Base-by-base conservation (phyloP, 2,329 filamentous ascomycete species). In the Neoarthrinium moseri region DNA sequence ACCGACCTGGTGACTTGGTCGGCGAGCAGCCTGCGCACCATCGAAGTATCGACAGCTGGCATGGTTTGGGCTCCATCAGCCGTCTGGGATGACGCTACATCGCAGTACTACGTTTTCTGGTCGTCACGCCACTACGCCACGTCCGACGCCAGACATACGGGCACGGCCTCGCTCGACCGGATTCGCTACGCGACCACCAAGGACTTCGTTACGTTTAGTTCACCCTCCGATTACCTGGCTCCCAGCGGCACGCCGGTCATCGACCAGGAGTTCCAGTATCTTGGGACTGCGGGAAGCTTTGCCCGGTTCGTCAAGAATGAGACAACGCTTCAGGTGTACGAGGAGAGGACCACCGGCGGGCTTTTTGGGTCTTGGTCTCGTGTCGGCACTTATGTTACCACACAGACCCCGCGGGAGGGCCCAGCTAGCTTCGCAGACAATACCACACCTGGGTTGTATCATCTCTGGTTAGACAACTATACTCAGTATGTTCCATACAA, bases 271-370 rank as follows among this genome's bases (percentile, higher is more conserved):
- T 70, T 78, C 56, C 65, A 73, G 23, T 60, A 67, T 17, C 59
- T 77, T 0, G 72, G 70, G 29, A 56, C 59, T 6, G 58, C 62
- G 4, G 67, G 60, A 2, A 51, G 60, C 8, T 78, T 70, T 35
- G 68, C 66, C 0, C 69, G 75, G 5, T 78, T 78, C 58, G 54
- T 76, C 42, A 78, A 78, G 56, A 74, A 78, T 52, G 73, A 77
- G 54, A 68, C 70, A 0, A 67, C 65, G 2, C 68, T 69, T 29
- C 67, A 69, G n/a, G 68, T 79, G 4, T 78, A 72, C 48, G 68
- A 71, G 32, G 74, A 78, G 51, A 63, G 64, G 7, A 70, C 66
- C 1, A 65, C 68, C 0, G 61, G 49, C 0, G 76, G 75, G 0
- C 52, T 78, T 0, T 77, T 78, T 39, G 73, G 74, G 4, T 68